Base-by-base conservation (phyloP, 345 rosid genomes). In the Anacardium occidentale region DNA sequence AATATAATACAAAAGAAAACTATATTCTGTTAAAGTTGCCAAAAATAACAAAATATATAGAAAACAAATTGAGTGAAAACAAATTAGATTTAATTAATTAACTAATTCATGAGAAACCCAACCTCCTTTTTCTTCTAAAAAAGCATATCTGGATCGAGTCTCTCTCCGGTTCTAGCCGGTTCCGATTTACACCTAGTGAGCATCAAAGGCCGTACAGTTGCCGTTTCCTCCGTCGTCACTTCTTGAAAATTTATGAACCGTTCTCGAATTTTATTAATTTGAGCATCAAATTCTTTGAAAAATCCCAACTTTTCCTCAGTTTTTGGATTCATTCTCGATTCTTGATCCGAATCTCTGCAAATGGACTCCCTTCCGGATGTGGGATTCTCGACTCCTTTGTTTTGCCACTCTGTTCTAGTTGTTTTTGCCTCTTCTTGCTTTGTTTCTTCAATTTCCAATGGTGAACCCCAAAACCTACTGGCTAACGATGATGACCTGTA, bases 131-230 rank as follows among this genome's bases (percentile, higher is more conserved):
- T 84, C 81, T 78, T 85, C 81, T 77, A 74, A 75, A 85, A 78
- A 76, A 59, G 70, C 69, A 76, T 44, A 59, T 86, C 87, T 25
- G 83, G 83, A 61, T 84, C 82, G 25, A 88, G 85, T 74, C 79
- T 85, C 77, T 81, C 86, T 12, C 80, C 90, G 45, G 78, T 82
- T 78, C 91, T 87, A 40, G 94, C 88, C 79, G 98, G 97, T 74
- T 87, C 98, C 17, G 98, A 91, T 63, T 94, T 91, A 80, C 97
- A 85, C 68, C 98, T 81, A 42, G 84, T 86, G 63, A 94, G 93
- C 15, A 84, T 69, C 74, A 77, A n/a, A 53, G 91, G 80, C 62
- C 68, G 66, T 24, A 66, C 64, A 45, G 34, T 48, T 17, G 26
- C 74, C 45, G 18, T 68, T 26, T 76, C 79, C 84, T 54, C 73